These are phyloP conservation scores for Apium graveolens DNA, from an alignment of 129 eudicot species.

Conservation along the genomic window DNA sequence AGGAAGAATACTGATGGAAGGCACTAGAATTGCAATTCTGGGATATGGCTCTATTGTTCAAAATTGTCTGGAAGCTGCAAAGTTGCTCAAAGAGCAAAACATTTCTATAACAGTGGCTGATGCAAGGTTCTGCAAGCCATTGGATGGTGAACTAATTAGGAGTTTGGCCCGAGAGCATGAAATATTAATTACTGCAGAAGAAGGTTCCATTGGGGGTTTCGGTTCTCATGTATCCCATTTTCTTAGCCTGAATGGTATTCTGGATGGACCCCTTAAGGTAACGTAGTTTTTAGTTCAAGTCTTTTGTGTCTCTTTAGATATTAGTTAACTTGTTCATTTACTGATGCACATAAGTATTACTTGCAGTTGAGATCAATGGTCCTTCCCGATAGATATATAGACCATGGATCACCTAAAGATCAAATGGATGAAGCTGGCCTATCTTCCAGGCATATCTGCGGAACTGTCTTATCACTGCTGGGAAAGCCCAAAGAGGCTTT, in stretches of 20 bases:
- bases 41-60: slow-evolving; percentile 10
- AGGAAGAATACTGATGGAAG: slow-evolving; percentile 17
- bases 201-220: slow-evolving; percentile 15
- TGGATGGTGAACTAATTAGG: slow-evolving; percentile 9
- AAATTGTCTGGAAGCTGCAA: slow-evolving; percentile 13
- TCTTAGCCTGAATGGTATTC: slow-evolving; percentile 12
- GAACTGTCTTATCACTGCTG: slow-evolving; percentile 53
- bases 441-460: slow-evolving; percentile 63
- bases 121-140: slow-evolving; percentile 17
- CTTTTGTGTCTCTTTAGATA: not conserved
- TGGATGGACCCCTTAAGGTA: slow-evolving; percentile 15
- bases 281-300: not conserved
- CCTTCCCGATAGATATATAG: slow-evolving; percentile 70
- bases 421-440: slow-evolving; percentile 85
- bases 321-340: not conserved
- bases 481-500: slow-evolving; percentile 71
- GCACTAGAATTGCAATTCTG: slow-evolving; percentile 6
- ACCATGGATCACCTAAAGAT: slow-evolving; percentile 68
- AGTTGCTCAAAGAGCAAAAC: slow-evolving; percentile 6
- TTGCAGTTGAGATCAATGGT: slow-evolving; percentile 76
- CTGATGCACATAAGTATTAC: not conserved
- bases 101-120: slow-evolving; percentile 12
- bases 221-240: slow-evolving; percentile 12
- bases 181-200: slow-evolving; percentile 8
- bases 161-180: slow-evolving; percentile 12